Evolutionary conservation across 1,139 yeast species (phyloP).

Genomic region (Suhomyces bolitotheri): DNA sequence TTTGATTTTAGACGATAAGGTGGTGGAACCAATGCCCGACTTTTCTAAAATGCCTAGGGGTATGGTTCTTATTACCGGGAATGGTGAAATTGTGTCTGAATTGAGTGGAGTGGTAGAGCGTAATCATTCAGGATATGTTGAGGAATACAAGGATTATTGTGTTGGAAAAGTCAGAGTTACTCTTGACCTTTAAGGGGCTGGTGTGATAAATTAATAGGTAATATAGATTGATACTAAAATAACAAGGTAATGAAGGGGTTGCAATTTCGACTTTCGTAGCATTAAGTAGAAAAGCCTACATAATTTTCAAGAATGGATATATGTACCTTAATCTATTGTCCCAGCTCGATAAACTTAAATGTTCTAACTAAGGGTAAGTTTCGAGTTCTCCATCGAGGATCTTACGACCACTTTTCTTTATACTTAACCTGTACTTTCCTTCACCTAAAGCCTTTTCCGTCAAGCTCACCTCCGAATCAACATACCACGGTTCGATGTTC

Average conservation of each 20-base stretch:
- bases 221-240: neutral
- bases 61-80: slow-evolving; percentile 47
- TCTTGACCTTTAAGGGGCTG: slow-evolving; percentile 15
- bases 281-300: no score
- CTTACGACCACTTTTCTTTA: neutral
- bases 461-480: slow-evolving; percentile 14
- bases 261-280: no score
- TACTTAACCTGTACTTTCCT: neutral
- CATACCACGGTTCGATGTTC: slow-evolving; percentile 51
- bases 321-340: no score
- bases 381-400: slow-evolving; percentile 4
- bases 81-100: slow-evolving; percentile 43
- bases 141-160: slow-evolving; percentile 43
- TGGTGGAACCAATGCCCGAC: slow-evolving; percentile 41
- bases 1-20: slow-evolving; percentile 28
- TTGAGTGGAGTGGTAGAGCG: slow-evolving; percentile 37
- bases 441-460: neutral
- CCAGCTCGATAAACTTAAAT: no score
- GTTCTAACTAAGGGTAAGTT: neutral
- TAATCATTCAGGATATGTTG: slow-evolving; percentile 37
- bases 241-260: no score
- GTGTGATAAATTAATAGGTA: neutral
- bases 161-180: slow-evolving; percentile 29
- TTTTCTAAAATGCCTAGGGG: slow-evolving; percentile 38
- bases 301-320: no score